Evolutionary conservation across 352 stramenopile genomes (phyloP).

Genomic region (Pythium phragmiticola): DNA sequence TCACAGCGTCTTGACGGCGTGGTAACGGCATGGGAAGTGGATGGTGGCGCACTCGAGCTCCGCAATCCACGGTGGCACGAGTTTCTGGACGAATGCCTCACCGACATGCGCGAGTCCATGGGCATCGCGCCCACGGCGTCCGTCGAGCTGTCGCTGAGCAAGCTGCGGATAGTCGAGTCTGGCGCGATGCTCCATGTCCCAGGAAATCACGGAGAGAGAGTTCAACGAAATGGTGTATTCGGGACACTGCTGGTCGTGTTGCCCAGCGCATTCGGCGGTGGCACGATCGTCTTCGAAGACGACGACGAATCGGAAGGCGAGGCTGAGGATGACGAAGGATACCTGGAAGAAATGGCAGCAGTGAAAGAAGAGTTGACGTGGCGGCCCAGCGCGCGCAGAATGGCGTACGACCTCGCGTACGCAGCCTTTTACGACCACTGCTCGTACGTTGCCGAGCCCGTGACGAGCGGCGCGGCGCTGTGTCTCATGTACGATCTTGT

Average conservation of each 20-base stretch:
- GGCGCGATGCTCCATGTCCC: background rate
- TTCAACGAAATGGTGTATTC: background rate
- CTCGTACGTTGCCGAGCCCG: background rate
- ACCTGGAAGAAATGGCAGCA: background rate
- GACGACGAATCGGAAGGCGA: background rate
- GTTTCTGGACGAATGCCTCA: background rate
- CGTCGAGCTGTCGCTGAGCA: background rate
- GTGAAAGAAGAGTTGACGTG: background rate
- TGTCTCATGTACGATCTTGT: constrained; percentile 13
- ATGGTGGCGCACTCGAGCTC: background rate
- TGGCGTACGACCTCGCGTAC: constrained; percentile 3
- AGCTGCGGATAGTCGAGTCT: background rate
- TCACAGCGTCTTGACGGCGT: background rate
- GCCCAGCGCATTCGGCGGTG: background rate
- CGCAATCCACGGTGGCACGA: background rate
- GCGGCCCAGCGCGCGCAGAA: background rate
- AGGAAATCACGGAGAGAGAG: background rate
- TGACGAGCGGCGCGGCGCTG: background rate
- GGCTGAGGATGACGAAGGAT: background rate
- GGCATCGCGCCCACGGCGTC: background rate
- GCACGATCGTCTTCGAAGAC: background rate
- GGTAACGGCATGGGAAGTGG: background rate
- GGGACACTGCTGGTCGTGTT: background rate
- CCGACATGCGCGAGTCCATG: background rate
- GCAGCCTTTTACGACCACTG: background rate